Conservation (phyloP, 805 yeast genomes). For the Yarrowia sp. region DNA sequence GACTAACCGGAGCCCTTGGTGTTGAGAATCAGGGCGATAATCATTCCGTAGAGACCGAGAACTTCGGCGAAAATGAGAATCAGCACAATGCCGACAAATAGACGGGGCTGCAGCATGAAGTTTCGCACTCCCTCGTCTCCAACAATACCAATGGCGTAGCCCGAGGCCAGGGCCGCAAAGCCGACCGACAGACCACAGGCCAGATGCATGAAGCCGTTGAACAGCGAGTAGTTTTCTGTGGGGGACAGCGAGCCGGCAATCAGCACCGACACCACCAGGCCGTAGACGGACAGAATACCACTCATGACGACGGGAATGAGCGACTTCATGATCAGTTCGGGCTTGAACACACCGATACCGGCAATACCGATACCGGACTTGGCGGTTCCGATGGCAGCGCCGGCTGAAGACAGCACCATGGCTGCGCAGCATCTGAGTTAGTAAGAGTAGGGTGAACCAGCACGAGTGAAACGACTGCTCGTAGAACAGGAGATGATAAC, state of each 20-base stretch:
- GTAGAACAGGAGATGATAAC: too few species aligned
- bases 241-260: conserved; percentile 87
- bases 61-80: conserved; percentile 92
- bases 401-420: conserved; percentile 89
- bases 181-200: conserved; percentile 97
- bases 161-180: conserved; percentile 93
- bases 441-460: neutral
- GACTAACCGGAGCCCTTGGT: conserved; percentile 77
- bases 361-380: conserved; percentile 98
- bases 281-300: conserved; percentile 96
- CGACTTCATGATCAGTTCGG: conserved; percentile 90
- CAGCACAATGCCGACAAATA: conserved; percentile 88
- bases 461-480: too few species aligned
- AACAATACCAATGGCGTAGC: conserved; percentile 93
- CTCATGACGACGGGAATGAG: conserved; percentile 97
- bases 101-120: conserved; percentile 83
- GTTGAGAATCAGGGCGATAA: conserved; percentile 88
- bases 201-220: conserved; percentile 97
- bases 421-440: conserved; percentile 76
- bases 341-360: conserved; percentile 97
- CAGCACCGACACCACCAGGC: conserved; percentile 93
- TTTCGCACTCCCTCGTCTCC: conserved; percentile 94
- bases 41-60: conserved; percentile 91
- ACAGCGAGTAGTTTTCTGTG: conserved; percentile 76
- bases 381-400: conserved; percentile 98